Percentiles rank a stretch among this genome's conserved stretches.
Evolutionary conservation across 2,329 filamentous ascomycete genomes (phyloP).

Genomic region (Rutstroemia sp.): DNA sequence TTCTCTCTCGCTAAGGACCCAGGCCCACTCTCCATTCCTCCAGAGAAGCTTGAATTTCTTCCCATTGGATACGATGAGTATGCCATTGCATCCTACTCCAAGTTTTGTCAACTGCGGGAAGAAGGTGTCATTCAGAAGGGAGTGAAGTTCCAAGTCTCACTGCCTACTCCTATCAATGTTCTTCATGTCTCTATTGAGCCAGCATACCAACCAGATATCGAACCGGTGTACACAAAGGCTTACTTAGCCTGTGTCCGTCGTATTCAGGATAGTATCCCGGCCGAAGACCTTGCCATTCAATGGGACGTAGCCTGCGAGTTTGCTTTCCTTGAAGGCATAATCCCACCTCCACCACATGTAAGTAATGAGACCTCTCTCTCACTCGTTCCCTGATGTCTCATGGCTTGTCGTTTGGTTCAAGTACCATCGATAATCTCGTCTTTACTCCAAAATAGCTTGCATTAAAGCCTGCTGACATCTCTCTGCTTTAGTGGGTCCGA

Average conservation of each 20-base stretch:
- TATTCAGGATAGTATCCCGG: constrained; percentile 27
- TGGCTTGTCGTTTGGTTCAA: not conserved
- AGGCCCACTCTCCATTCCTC: constrained; percentile 4
- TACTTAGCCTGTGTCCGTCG: constrained; percentile 19
- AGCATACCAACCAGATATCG: constrained; percentile 22
- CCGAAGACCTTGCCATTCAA: constrained; percentile 29
- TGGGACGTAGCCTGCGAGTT: constrained; percentile 26
- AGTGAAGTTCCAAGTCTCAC: constrained; percentile 30
- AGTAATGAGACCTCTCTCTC: not conserved
- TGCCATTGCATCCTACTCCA: constrained; percentile 26
- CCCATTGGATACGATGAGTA: constrained; percentile 23
- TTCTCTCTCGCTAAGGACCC: constrained; percentile 5
- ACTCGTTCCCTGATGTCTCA: constrained; percentile 26
- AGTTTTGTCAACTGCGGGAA: constrained; percentile 21
- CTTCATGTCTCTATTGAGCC: constrained; percentile 14
- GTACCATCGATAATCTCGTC: not conserved
- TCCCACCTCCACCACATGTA: not conserved
- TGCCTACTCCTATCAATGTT: constrained; percentile 27
- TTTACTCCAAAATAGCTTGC: not conserved
- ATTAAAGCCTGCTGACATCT: not conserved
- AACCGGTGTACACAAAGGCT: constrained; percentile 26
- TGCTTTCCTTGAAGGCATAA: constrained; percentile 21
- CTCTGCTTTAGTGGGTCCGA: not conserved
- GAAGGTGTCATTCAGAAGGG: constrained; percentile 20
- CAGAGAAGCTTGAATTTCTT: constrained; percentile 4